These are phyloP conservation scores for Panaeolus cyanescens DNA, from an alignment of 768 basidiomycete species.

Conservation along the genomic window DNA sequence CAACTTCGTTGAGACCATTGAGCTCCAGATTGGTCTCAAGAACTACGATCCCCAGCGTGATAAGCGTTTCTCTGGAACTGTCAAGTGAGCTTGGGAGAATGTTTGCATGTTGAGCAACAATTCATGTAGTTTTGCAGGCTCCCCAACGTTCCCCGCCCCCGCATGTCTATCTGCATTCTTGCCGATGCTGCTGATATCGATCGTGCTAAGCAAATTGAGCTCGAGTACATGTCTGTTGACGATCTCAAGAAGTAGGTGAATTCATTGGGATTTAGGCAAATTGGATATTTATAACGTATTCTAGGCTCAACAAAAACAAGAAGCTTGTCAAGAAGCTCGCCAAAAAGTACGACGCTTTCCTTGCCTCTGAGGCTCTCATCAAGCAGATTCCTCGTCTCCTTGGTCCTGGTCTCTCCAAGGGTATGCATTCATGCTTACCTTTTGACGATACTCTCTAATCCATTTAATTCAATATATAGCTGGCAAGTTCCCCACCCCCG, in stretches of 20 bases:
- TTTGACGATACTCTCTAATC: neutral
- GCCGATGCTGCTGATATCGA: constrained; percentile 99
- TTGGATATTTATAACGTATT: neutral
- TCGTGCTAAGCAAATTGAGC: constrained; percentile 95
- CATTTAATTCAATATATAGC: constrained; percentile 54
- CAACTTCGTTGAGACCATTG: constrained; percentile 95
- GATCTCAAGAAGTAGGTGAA: constrained; percentile 92
- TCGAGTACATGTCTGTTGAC: constrained; percentile 99
- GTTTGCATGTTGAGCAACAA: neutral
- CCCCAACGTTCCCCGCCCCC: constrained; percentile 95
- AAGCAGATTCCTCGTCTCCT: constrained; percentile 99
- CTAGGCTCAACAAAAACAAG: constrained; percentile 98
- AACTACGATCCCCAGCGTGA: constrained; percentile 99
- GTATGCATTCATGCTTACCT: constrained; percentile 36
- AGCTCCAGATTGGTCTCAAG: constrained; percentile 95
- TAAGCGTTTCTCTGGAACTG: constrained; percentile 99
- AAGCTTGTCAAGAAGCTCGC: constrained; percentile 99
- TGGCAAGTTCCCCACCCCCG: constrained; percentile 98
- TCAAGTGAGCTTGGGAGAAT: constrained; percentile 63
- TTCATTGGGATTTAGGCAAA: no score
- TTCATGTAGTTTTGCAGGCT: constrained; percentile 51
- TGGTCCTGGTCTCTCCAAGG: constrained; percentile 99
- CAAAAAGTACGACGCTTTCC: constrained; percentile 99
- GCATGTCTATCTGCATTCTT: constrained; percentile 99
- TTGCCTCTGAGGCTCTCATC: constrained; percentile 95